Conservation (phyloP, 2,329 filamentous ascomycete species). For the Penicillium sp. region DNA sequence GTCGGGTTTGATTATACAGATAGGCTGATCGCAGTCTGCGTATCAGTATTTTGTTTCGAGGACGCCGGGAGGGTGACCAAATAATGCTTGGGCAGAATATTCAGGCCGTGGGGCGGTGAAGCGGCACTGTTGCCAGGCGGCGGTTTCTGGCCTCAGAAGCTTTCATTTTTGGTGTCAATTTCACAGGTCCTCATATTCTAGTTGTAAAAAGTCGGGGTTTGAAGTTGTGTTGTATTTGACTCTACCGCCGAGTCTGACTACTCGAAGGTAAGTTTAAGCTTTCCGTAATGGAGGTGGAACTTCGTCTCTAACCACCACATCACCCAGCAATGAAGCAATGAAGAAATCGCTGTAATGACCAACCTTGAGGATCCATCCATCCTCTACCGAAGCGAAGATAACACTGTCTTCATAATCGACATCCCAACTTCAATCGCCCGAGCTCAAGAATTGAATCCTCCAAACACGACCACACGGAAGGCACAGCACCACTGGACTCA, state of each 20-base stretch:
- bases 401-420: conserved; percentile 54
- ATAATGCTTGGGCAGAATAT: too few relatives aligned
- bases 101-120: too few relatives aligned
- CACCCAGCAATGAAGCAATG: neutral
- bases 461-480: neutral
- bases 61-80: too few relatives aligned
- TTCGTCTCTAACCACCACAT: neutral
- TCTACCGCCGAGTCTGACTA: neutral
- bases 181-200: too few relatives aligned
- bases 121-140: too few relatives aligned
- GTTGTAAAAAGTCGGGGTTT: neutral
- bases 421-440: conserved; percentile 57
- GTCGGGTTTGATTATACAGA: too few relatives aligned
- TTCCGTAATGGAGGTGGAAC: neutral
- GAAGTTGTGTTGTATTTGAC: neutral
- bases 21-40: too few relatives aligned
- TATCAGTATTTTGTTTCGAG: too few relatives aligned
- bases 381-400: conserved; percentile 50
- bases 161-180: too few relatives aligned
- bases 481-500: neutral
- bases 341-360: neutral
- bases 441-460: conserved; percentile 46
- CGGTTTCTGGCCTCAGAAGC: too few relatives aligned
- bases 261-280: neutral
- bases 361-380: conserved; percentile 34